These are phyloP conservation scores for Dimargaris cristalligena DNA, from an alignment of 192 early-diverging fungal species.

Conservation along the genomic window DNA sequence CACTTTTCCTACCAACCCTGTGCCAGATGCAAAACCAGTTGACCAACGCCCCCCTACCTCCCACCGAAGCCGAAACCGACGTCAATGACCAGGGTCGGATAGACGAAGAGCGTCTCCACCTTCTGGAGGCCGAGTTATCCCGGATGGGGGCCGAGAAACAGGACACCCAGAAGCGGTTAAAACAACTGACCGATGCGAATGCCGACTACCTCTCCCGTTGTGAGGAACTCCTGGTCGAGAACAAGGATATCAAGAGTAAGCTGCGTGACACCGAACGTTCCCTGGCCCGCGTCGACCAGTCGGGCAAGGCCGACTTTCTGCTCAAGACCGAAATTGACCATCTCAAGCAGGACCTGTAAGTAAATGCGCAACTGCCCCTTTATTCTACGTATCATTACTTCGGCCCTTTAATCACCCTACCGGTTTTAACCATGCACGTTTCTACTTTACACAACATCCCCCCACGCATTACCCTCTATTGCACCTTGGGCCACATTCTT, in stretches of 20 bases:
- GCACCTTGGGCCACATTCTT: too few species aligned
- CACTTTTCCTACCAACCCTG: neutral
- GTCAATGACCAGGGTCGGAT: neutral
- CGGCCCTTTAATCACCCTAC: too few species aligned
- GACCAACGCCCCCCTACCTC: neutral
- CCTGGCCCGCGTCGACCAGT: slow-evolving; percentile 48
- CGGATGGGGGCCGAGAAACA: slow-evolving; percentile 38
- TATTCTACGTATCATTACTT: too few species aligned
- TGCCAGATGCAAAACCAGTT: neutral
- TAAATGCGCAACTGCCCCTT: too few species aligned
- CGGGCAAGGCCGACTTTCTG: slow-evolving; percentile 69
- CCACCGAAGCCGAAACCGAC: neutral
- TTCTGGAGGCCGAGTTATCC: slow-evolving; percentile 26
- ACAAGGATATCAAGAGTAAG: slow-evolving; percentile 48
- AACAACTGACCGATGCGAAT: slow-evolving; percentile 31
- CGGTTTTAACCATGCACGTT: too few species aligned
- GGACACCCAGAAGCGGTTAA: slow-evolving; percentile 34
- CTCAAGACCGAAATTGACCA: slow-evolving; percentile 74
- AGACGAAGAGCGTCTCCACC: neutral
- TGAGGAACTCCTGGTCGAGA: slow-evolving; percentile 56
- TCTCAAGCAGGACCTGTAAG: slow-evolving; percentile 67
- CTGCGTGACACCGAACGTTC: slow-evolving; percentile 66
- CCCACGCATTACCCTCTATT: too few species aligned
- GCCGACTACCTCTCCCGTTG: slow-evolving; percentile 26
- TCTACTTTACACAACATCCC: too few species aligned